A percentile compares a stretch with the other conserved stretches of the same genome.
These are phyloP conservation scores for Stylosanthes scabra DNA, from an alignment of 331 rosid species.

Conservation along the genomic window DNA sequence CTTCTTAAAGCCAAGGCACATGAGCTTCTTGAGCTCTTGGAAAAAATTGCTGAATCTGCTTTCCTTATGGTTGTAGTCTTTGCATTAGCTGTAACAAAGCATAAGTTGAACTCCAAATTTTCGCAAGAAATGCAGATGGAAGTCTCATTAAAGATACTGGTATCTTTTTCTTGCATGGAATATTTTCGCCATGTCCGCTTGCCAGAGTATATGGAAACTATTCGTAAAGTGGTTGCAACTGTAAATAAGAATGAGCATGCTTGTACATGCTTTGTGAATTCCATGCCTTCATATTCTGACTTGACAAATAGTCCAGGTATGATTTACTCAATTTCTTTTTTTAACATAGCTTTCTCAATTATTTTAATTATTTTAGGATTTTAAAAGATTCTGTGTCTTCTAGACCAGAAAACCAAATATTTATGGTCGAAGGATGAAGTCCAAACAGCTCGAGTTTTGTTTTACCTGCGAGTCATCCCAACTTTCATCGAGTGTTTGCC, in stretches of 20 bases:
- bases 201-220: conserved; percentile 90
- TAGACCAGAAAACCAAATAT: conserved; percentile 58
- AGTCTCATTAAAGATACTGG: conserved; percentile 66
- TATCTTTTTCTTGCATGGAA: conserved; percentile 87
- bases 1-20: conserved; percentile 58
- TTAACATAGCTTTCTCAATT: background rate
- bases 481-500: conserved; percentile 79
- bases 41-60: conserved; percentile 86
- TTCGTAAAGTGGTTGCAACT: conserved; percentile 74
- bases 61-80: conserved; percentile 91
- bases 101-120: conserved; percentile 63
- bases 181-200: conserved; percentile 85
- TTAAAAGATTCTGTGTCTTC: conserved; percentile 39
- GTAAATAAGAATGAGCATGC: conserved; percentile 81
- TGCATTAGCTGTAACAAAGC: conserved; percentile 81
- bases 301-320: conserved; percentile 83
- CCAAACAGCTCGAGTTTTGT: conserved; percentile 86
- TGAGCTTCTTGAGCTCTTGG: conserved; percentile 61
- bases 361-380: background rate
- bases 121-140: conserved; percentile 58
- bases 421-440: conserved; percentile 85
- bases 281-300: conserved; percentile 77
- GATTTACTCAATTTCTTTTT: conserved; percentile 18
- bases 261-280: conserved; percentile 65
- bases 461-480: conserved; percentile 83